Base-by-base conservation (phyloP, 768 basidiomycete genomes). In the Mycena leptocephala region DNA sequence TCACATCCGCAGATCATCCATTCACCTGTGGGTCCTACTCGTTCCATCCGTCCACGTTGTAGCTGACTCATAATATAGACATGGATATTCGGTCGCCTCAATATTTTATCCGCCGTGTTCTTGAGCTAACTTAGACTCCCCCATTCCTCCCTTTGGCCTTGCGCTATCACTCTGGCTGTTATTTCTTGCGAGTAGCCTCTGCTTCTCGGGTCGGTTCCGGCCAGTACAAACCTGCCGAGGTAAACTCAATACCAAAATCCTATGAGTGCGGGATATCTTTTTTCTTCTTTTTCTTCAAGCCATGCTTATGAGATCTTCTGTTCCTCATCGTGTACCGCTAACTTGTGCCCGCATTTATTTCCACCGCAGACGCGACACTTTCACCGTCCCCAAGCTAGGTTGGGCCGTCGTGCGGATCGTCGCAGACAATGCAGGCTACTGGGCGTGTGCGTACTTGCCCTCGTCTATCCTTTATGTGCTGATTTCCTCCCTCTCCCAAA, bases 181-280 rank as follows among this genome's bases (percentile, higher is more conserved):
- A 26, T 62, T 46, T n/a, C 6, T 26, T 6, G 13, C 33, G 18
- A n/a, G 33, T 51, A 78, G 77, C 77, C 70, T 11, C 75, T 74
- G 77, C 68, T 78, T 18, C 65, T 75, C 26, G 77, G 73, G 24
- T 20, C 22, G 77, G 77, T 2, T 43, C 37, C 28, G 77, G 77
- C 28, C 64, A 69, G 16, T 78, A 33, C 63, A 65, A 65, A 24
- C 16, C 74, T 6, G 39, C 51, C 24, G 67, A 24, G 16, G 43
- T 46, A 6, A 14, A 14, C 70, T 78, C 1, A 64, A 78, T 22
- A 48, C 33, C 6, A 39, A 1, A 71, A 71, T 69, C 77, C 68
- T 2, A 56, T 75, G 55, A 39, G 74, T 70, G 59, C 48, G 73
- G 32, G 28, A 32, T 30, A 13, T 56, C 55, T 32, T 6, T n/a